These are phyloP conservation scores for Moesziomyces parantarcticus DNA, from an alignment of 1,284 basidiomycete genomes.

Conservation along the genomic window DNA sequence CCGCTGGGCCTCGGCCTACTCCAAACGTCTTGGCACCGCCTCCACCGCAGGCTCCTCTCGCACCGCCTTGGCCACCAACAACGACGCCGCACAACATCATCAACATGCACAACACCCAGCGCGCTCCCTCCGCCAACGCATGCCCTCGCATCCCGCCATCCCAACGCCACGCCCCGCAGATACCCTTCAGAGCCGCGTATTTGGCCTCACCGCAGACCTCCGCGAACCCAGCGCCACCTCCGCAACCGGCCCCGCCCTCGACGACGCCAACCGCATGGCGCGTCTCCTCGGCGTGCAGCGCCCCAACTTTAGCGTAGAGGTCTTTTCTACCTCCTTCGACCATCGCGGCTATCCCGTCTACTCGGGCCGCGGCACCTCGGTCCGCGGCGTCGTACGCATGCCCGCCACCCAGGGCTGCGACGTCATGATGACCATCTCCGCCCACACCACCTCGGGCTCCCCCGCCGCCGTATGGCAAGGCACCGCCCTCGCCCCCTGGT, in stretches of 20 bases:
- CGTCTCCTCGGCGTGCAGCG: conserved; percentile 36
- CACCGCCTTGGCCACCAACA: conserved; percentile 11
- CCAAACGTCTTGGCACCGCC: conserved; percentile 37
- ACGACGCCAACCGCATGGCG: conserved; percentile 28
- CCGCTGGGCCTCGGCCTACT: conserved; percentile 31
- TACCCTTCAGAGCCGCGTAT: conserved; percentile 35
- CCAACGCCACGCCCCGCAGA: conserved; percentile 4
- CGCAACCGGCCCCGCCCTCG: conserved; percentile 14
- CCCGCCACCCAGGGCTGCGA: conserved; percentile 46
- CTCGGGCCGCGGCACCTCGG: conserved; percentile 44
- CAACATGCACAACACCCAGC: conserved; percentile 7
- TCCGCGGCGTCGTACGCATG: conserved; percentile 53
- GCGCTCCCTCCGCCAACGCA: conserved; percentile 15
- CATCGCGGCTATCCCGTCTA: conserved; percentile 57
- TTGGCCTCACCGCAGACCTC: conserved; percentile 41
- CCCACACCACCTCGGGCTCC: conserved; percentile 56
- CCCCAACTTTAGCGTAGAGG: conserved; percentile 58
- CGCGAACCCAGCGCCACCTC: conserved; percentile 24
- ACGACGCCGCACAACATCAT: conserved; percentile 13
- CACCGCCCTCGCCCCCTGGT: conserved; percentile 50
- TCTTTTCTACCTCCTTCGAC: conserved; percentile 54
- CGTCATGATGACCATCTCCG: conserved; percentile 58
- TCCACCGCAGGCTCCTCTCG: conserved; percentile 15
- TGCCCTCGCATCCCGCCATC: conserved; percentile 18
- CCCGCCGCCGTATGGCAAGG: conserved; percentile 62